Evolutionary conservation across 2,329 filamentous ascomycete genomes (phyloP).

Genomic region (Aspergillus oerlinghausenensis): DNA sequence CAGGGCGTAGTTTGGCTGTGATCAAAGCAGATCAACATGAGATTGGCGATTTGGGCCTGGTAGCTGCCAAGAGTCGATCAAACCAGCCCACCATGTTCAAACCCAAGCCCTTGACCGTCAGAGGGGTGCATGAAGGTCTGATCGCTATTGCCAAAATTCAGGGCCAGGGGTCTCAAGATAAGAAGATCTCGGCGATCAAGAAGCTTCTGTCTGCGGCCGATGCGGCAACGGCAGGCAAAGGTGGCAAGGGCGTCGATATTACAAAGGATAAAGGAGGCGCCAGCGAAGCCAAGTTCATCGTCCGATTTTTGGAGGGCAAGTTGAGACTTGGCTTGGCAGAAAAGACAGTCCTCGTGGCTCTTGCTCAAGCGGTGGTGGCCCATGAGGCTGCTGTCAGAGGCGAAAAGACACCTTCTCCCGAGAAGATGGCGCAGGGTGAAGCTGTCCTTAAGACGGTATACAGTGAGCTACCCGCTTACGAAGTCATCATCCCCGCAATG

Average conservation of each 20-base stretch:
- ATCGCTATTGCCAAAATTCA: conserved; percentile 83
- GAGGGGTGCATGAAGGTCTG: conserved; percentile 79
- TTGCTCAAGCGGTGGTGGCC: conserved; percentile 81
- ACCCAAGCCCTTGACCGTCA: conserved; percentile 82
- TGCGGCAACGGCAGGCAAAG: conserved; percentile 65
- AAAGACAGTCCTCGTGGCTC: conserved; percentile 80
- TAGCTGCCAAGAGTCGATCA: conserved; percentile 90
- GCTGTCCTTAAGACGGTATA: conserved; percentile 84
- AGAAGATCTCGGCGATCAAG: conserved; percentile 93
- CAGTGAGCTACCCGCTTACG: conserved; percentile 90
- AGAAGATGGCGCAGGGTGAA: conserved; percentile 79
- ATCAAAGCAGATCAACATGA: conserved; percentile 96
- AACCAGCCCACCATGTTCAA: conserved; percentile 99
- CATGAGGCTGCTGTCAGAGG: conserved; percentile 73
- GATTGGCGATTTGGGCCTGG: conserved; percentile 89
- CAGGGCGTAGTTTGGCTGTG: conserved; percentile 77
- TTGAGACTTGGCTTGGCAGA: conserved; percentile 87
- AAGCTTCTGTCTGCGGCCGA: conserved; percentile 92
- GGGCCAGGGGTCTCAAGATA: conserved; percentile 80
- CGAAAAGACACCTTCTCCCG: conserved; percentile 63
- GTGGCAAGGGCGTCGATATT: conserved; percentile 65
- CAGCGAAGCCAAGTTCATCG: conserved; percentile 90
- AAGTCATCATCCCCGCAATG: conserved; percentile 88
- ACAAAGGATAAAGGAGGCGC: conserved; percentile 86
- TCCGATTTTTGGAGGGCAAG: conserved; percentile 92